Conservation (phyloP, 225 moss, liverwort and hornwort genomes). For the Sphagnum tenellum region DNA sequence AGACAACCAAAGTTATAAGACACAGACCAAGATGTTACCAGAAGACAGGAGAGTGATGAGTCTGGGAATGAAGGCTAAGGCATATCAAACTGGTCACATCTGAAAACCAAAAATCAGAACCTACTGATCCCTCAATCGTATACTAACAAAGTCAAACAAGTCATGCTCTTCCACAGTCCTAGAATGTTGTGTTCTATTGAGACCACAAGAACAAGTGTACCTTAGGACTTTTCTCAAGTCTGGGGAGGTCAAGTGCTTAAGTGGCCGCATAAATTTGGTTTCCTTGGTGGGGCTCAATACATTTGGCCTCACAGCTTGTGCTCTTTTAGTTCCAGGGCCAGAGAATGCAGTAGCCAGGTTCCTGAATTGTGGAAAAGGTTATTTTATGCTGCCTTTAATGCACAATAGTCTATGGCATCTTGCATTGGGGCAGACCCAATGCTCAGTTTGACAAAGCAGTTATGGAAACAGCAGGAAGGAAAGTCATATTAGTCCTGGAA, state of each 20-base stretch:
- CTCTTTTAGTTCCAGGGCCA: constrained; percentile 56
- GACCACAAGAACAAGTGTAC: constrained; percentile 5
- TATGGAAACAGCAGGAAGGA: no score
- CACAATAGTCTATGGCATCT: no score
- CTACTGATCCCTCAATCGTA: neutral
- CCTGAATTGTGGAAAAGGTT: constrained; percentile 10
- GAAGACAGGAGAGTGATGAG: neutral
- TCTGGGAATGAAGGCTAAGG: neutral
- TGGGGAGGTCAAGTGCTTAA: constrained; percentile 37
- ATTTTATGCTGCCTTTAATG: no score
- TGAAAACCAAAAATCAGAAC: neutral
- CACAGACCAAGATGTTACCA: neutral
- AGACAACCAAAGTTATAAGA: neutral
- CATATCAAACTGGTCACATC: neutral
- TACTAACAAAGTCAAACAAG: neutral
- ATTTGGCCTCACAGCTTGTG: constrained; percentile 38
- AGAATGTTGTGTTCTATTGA: neutral
- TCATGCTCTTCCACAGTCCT: neutral
- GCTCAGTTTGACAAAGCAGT: no score
- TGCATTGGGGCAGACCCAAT: no score
- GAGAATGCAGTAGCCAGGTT: constrained; percentile 57
- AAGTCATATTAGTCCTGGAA: no score
- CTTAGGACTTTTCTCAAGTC: constrained; percentile 48
- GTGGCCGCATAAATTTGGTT: constrained; percentile 29
- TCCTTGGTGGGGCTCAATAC: constrained; percentile 31